Evolutionary conservation across 2,329 filamentous ascomycete genomes (phyloP), one percentile per base, ranked within the genome.

Genomic region (Chalaropsis ovoidea): DNA sequence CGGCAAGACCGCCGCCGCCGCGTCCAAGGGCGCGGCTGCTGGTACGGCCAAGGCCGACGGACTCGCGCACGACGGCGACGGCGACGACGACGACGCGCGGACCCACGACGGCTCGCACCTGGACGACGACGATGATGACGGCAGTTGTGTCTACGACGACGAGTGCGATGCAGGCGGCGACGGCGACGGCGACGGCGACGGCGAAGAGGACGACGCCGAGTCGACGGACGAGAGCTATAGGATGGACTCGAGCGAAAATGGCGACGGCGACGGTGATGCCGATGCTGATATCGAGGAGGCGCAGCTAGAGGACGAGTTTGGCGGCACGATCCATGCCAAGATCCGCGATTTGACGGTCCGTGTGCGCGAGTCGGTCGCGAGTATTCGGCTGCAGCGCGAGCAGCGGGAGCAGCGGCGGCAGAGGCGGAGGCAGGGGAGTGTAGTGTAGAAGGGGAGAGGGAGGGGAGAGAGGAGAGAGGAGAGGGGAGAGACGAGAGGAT

Each of bases 1-100:
- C 70, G 54, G 54, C 6, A 58, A 58, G 54, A 95, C 94, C 74
- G 66, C 75, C 79, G n/a, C 94, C 74, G 66, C 75, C 79, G n/a
- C 75, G 11, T 39, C 77, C 1, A 86, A 85, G 73, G 76, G 72
- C 64, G 75, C 68, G 63, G 68, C 68, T 19, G 65, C 69, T 17
- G 17, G 19, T 6, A n/a, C 42, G 15, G 22, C 27, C 24, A 66
- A 66, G 49, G 19, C 42, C 27, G 52, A 58, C 8, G 42, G 41
- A 39, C 43, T 61, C 7, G 13, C 27, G 0, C 41, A 56, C n/a
- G 52, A 60, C 6, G 63, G 49, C n/a, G n/a, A n/a, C n/a, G n/a
- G 45, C n/a, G 52, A 60, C 19, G 15, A 31, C 13, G 45, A 47
- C 13, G 39, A 58, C 19, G n/a, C 22, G 41, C 42, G 41, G 17